Percentiles rank a stretch among this genome's conserved stretches.
phyloP scores from a whole-genome alignment of 1,284 basidiomycete genomes.

The Tremellales sp. region DNA sequence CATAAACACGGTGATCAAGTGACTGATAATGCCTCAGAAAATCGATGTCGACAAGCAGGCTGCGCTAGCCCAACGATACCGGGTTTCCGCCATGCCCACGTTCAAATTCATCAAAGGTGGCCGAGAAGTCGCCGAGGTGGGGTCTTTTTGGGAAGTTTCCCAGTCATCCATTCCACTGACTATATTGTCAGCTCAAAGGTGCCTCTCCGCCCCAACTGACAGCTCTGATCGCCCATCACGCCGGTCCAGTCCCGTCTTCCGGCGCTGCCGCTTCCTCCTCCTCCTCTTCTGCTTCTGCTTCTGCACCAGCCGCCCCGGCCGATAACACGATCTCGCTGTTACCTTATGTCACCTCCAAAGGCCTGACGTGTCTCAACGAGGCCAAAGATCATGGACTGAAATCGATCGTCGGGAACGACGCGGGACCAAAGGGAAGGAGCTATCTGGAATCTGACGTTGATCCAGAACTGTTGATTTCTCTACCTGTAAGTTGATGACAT shows the following conservation, averaged over 20 bases:
- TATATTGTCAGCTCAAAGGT: slow-evolving; percentile 34
- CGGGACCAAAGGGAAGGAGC: slow-evolving; percentile 52
- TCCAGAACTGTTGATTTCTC: slow-evolving; percentile 64
- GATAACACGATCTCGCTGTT: slow-evolving; percentile 37
- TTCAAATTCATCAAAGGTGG: slow-evolving; percentile 53
- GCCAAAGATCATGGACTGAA: slow-evolving; percentile 58
- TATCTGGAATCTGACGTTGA: slow-evolving; percentile 75
- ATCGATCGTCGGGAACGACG: slow-evolving; percentile 56
- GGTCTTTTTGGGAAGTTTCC: slow-evolving; percentile 11
- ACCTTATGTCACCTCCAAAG: slow-evolving; percentile 38
- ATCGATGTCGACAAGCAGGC: slow-evolving; percentile 50
- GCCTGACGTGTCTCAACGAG: slow-evolving; percentile 72
- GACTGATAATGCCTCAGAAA: slow-evolving; percentile 33
- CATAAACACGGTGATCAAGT: neutral
- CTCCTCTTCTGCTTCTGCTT: slow-evolving; percentile 4
- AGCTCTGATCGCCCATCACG: slow-evolving; percentile 37
- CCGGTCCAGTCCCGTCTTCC: slow-evolving; percentile 37
- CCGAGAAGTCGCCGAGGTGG: slow-evolving; percentile 43
- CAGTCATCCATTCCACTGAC: neutral
- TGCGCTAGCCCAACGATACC: slow-evolving; percentile 47
- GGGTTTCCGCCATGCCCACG: slow-evolving; percentile 52
- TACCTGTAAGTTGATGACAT: slow-evolving; percentile 56
- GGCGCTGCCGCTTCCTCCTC: slow-evolving; percentile 6
- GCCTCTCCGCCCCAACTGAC: slow-evolving; percentile 44
- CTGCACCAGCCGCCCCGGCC: slow-evolving; percentile 8